These are phyloP conservation scores for Kodamaea suecica DNA, from an alignment of 1,139 yeast genomes.

Conservation along the genomic window DNA sequence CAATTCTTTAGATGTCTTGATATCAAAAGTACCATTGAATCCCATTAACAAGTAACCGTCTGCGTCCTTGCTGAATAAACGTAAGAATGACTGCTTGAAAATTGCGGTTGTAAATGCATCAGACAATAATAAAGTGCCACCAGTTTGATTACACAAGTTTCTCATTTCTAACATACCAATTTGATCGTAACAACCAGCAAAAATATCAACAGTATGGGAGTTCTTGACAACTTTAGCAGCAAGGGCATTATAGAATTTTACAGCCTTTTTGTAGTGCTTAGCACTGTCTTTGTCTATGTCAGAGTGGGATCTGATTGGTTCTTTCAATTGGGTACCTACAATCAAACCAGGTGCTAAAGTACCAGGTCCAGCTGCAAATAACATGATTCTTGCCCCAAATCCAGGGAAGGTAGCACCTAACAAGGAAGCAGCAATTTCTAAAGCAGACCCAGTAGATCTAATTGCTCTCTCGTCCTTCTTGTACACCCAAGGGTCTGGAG, in stretches of 20 bases:
- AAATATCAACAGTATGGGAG: slow-evolving; percentile 87
- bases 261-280: slow-evolving; percentile 88
- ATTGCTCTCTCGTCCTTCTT: slow-evolving; percentile 84
- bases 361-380: slow-evolving; percentile 94
- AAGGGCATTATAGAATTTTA: slow-evolving; percentile 75
- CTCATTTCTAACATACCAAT: slow-evolving; percentile 98
- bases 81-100: slow-evolving; percentile 88
- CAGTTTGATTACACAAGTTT: slow-evolving; percentile 80
- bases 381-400: slow-evolving; percentile 84
- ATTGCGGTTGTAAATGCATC: slow-evolving; percentile 97
- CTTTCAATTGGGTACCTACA: slow-evolving; percentile 87
- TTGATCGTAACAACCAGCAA: slow-evolving; percentile 98
- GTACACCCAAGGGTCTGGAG: slow-evolving; percentile 90
- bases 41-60: slow-evolving; percentile 86
- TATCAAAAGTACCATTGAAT: slow-evolving; percentile 80
- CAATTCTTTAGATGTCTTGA: slow-evolving; percentile 84
- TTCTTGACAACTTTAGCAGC: slow-evolving; percentile 72
- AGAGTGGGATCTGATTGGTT: slow-evolving; percentile 95
- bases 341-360: slow-evolving; percentile 94
- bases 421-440: slow-evolving; percentile 77
- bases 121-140: slow-evolving; percentile 86
- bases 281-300: slow-evolving; percentile 89
- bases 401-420: slow-evolving; percentile 86
- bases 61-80: slow-evolving; percentile 81
- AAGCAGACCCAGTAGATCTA: slow-evolving; percentile 92